These are phyloP conservation scores for Paralagenidium karlingii DNA, from an alignment of 352 stramenopile species.

Conservation along the genomic window DNA sequence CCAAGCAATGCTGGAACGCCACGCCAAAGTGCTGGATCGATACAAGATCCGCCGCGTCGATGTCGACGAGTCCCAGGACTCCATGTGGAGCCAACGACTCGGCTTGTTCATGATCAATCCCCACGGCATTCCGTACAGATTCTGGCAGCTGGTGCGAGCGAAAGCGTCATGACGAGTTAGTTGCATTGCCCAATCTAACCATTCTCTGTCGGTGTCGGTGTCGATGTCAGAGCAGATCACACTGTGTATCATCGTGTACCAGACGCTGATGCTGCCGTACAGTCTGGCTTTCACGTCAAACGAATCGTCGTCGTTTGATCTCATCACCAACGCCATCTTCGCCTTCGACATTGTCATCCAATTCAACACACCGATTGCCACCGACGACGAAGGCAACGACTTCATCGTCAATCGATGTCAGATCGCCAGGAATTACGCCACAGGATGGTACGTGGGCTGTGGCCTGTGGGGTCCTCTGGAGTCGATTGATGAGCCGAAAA, in stretches of 20 bases:
- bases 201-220: not conserved
- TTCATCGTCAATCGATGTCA: slow-evolving; percentile 48
- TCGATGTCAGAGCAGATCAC: slow-evolving; percentile 18
- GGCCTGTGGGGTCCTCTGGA: too few relatives aligned
- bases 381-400: slow-evolving; percentile 20
- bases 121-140: slow-evolving; percentile 46
- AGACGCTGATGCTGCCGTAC: slow-evolving; percentile 63
- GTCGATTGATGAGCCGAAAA: too few relatives aligned
- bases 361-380: slow-evolving; percentile 55
- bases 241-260: slow-evolving; percentile 62
- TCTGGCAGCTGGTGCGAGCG: slow-evolving; percentile 66
- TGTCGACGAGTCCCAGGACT: slow-evolving; percentile 21
- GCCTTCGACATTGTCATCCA: slow-evolving; percentile 52
- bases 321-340: slow-evolving; percentile 54
- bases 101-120: slow-evolving; percentile 50
- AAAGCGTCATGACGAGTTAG: too few relatives aligned
- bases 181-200: not conserved
- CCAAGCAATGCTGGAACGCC: slow-evolving; percentile 40
- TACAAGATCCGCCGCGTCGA: slow-evolving; percentile 67
- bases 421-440: slow-evolving; percentile 41
- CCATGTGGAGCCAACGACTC: slow-evolving; percentile 18
- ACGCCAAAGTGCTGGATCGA: slow-evolving; percentile 55
- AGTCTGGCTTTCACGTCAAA: slow-evolving; percentile 40
- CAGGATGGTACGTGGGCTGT: slow-evolving; percentile 46
- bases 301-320: slow-evolving; percentile 45